phyloP scores from a whole-genome alignment of 805 yeast species.

The Myxozyma melibiosi region DNA sequence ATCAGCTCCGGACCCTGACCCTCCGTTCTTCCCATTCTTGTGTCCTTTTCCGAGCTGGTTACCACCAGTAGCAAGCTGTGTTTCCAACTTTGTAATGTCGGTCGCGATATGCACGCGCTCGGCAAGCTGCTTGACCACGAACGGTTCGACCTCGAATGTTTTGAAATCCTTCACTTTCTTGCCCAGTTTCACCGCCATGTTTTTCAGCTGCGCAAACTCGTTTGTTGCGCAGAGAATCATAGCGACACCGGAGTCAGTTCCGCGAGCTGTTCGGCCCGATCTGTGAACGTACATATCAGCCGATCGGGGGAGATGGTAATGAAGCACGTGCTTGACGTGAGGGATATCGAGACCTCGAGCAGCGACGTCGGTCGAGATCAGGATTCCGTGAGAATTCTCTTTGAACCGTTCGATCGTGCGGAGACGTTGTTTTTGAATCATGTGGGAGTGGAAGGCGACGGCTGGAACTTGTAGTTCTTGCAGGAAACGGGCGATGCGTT shows the following conservation, averaged over 20 bases:
- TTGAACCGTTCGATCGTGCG: slow-evolving; percentile 81
- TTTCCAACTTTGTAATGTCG: slow-evolving; percentile 71
- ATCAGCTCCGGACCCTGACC: slow-evolving; percentile 44
- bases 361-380: slow-evolving; percentile 95
- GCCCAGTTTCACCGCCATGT: slow-evolving; percentile 64
- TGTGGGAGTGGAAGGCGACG: slow-evolving; percentile 85
- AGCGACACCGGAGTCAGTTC: slow-evolving; percentile 85
- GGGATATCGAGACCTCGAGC: slow-evolving; percentile 97
- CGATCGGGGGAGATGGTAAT: slow-evolving; percentile 90
- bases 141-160: slow-evolving; percentile 74
- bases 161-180: slow-evolving; percentile 56
- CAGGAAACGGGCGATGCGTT: slow-evolving; percentile 75
- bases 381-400: slow-evolving; percentile 50
- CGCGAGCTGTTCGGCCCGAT: slow-evolving; percentile 98
- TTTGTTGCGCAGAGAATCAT: slow-evolving; percentile 90
- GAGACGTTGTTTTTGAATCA: slow-evolving; percentile 92
- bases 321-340: slow-evolving; percentile 88
- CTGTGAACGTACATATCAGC: slow-evolving; percentile 95
- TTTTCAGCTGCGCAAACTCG: slow-evolving; percentile 86
- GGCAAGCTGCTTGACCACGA: slow-evolving; percentile 67
- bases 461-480: slow-evolving; percentile 65
- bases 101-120: slow-evolving; percentile 70
- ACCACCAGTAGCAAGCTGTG: slow-evolving; percentile 55
- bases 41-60: slow-evolving; percentile 20
- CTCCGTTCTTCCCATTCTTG: slow-evolving; percentile 47